Conservation (phyloP, 2,329 filamentous ascomycete species). For the Trichoderma sp. region DNA sequence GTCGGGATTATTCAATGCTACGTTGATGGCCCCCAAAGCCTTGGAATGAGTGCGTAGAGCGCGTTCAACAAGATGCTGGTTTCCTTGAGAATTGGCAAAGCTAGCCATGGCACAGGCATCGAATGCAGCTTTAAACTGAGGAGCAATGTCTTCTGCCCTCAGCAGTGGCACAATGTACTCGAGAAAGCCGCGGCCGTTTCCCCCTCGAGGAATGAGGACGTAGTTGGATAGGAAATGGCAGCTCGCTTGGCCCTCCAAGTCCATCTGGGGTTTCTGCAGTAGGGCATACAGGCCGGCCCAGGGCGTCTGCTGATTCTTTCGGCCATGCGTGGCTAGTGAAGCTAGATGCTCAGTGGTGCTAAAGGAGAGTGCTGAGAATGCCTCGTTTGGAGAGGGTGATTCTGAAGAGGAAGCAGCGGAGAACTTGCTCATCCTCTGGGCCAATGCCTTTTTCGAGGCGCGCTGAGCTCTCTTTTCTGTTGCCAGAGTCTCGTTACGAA, state of each 20-base stretch:
- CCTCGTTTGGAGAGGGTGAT: constrained; percentile 16
- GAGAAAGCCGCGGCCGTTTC: constrained; percentile 57
- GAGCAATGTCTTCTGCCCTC: constrained; percentile 45
- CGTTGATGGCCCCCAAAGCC: constrained; percentile 55
- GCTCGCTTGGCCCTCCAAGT: constrained; percentile 56
- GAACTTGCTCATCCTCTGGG: constrained; percentile 29
- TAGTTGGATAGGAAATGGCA: constrained; percentile 65
- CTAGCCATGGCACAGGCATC: constrained; percentile 61
- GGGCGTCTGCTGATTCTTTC: constrained; percentile 14
- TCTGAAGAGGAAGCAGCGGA: constrained; percentile 5
- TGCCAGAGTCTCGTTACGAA: constrained; percentile 70
- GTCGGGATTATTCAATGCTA: constrained; percentile 54
- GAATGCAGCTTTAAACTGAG: constrained; percentile 59
- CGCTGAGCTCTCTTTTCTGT: constrained; percentile 64
- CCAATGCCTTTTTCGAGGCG: constrained; percentile 51
- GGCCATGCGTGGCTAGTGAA: not conserved
- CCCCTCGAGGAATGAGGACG: constrained; percentile 54
- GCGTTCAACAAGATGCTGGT: constrained; percentile 38
- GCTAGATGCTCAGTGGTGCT: not conserved
- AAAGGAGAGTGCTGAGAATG: constrained; percentile 25
- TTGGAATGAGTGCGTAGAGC: constrained; percentile 57
- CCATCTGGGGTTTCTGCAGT: constrained; percentile 43
- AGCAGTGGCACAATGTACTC: constrained; percentile 61
- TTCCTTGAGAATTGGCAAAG: constrained; percentile 49
- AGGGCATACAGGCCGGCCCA: constrained; percentile 32